These are phyloP conservation scores for Saprolegnia diclina DNA, from an alignment of 352 stramenopile genomes.

Conservation along the genomic window DNA sequence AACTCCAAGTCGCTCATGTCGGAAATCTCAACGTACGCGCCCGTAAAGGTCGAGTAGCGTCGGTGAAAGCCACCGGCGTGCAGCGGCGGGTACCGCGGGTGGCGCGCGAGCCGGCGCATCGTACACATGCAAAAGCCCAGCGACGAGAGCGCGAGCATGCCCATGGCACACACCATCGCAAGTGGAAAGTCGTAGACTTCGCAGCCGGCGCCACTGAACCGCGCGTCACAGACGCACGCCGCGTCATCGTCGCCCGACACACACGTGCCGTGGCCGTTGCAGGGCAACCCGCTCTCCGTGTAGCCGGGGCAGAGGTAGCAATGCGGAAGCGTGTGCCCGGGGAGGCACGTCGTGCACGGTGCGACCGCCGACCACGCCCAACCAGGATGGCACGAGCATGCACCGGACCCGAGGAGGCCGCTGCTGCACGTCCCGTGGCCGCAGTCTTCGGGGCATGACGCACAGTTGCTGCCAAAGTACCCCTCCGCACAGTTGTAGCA, in stretches of 20 bases:
- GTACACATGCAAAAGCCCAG: slow-evolving; percentile 84
- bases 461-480: slow-evolving; percentile 73
- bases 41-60: slow-evolving; percentile 29
- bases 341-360: slow-evolving; percentile 64
- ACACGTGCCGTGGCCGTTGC: slow-evolving; percentile 65
- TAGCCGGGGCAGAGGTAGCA: slow-evolving; percentile 72
- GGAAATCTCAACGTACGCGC: slow-evolving; percentile 79
- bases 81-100: slow-evolving; percentile 54
- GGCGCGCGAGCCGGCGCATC: slow-evolving; percentile 68
- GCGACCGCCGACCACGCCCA: slow-evolving; percentile 56
- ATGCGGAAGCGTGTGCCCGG: slow-evolving; percentile 66
- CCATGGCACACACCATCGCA: slow-evolving; percentile 70
- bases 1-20: slow-evolving; percentile 82
- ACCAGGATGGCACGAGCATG: slow-evolving; percentile 68
- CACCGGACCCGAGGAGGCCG: slow-evolving; percentile 67
- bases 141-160: slow-evolving; percentile 71
- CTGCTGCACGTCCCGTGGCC: slow-evolving; percentile 69
- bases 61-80: slow-evolving; percentile 46
- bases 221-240: slow-evolving; percentile 58
- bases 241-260: slow-evolving; percentile 46
- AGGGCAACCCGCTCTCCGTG: slow-evolving; percentile 59
- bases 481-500: slow-evolving; percentile 81
- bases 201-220: slow-evolving; percentile 63
- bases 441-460: slow-evolving; percentile 60
- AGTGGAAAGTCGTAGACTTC: slow-evolving; percentile 85